Conservation (phyloP, 2,329 filamentous ascomycete genomes). For the Epichloe scottii region DNA sequence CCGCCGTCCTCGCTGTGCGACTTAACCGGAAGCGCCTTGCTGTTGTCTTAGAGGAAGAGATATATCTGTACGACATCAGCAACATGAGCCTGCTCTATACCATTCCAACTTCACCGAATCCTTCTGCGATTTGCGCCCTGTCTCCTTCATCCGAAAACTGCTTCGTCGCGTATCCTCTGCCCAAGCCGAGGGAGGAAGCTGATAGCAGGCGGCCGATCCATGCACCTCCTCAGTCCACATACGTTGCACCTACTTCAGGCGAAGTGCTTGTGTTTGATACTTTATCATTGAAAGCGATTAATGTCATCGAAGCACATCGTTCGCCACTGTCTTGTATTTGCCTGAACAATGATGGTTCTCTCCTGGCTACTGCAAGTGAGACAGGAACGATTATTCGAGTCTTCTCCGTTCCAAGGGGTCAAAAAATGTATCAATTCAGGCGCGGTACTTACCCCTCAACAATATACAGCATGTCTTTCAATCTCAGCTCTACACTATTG, state of each 20-base stretch:
- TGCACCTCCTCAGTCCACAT: constrained; percentile 67
- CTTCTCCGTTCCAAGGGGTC: constrained; percentile 79
- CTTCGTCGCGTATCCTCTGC: constrained; percentile 87
- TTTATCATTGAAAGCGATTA: constrained; percentile 78
- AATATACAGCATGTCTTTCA: constrained; percentile 99
- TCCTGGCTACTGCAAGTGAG: constrained; percentile 89
- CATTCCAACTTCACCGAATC: constrained; percentile 88
- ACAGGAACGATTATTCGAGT: constrained; percentile 96
- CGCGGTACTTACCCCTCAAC: constrained; percentile 89
- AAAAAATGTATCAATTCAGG: constrained; percentile 93
- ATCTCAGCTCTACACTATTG: constrained; percentile 80
- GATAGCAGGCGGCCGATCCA: constrained; percentile 57
- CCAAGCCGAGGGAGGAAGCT: constrained; percentile 53
- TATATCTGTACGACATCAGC: constrained; percentile 97
- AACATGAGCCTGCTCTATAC: constrained; percentile 94
- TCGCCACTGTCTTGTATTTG: constrained; percentile 83
- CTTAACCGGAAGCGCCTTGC: constrained; percentile 89
- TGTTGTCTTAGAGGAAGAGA: constrained; percentile 88
- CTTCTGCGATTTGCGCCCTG: constrained; percentile 78
- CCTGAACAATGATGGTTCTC: constrained; percentile 81
- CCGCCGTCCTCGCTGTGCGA: constrained; percentile 86
- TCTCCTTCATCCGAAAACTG: constrained; percentile 93
- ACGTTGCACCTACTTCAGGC: constrained; percentile 73
- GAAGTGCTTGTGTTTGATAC: constrained; percentile 92
- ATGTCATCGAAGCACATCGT: constrained; percentile 89